Conservation (phyloP, 2,329 filamentous ascomycete genomes). For the Hirsutella thompsonii region DNA sequence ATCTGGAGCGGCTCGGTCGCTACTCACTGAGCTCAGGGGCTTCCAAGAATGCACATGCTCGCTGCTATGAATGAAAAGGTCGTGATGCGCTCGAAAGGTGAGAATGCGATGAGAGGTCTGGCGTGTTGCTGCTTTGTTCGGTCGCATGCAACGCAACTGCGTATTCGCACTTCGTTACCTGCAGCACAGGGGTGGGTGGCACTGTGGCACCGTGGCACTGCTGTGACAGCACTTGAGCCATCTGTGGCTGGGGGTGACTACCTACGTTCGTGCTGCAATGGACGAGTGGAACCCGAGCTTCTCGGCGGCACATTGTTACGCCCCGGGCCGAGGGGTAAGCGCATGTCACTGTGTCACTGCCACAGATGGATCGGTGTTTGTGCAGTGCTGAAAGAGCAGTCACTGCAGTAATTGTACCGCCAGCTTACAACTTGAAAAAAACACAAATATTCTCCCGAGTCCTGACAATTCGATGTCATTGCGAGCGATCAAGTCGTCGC, state of each 20-base stretch:
- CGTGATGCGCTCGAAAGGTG: not conserved
- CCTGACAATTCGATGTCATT: too few species aligned
- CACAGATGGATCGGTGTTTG: too few species aligned
- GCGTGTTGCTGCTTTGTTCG: not conserved
- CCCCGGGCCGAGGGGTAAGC: not conserved
- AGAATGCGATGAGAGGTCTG: not conserved
- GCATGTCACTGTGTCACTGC: too few species aligned
- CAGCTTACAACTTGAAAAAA: too few species aligned
- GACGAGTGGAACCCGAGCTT: not conserved
- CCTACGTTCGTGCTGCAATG: too few species aligned
- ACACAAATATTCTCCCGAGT: too few species aligned
- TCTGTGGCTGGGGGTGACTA: too few species aligned
- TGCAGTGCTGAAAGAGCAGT: too few species aligned
- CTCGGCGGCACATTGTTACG: conserved; percentile 6
- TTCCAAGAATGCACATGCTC: not conserved
- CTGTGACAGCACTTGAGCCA: too few species aligned
- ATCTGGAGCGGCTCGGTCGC: not conserved
- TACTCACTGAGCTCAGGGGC: not conserved
- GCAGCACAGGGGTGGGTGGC: not conserved
- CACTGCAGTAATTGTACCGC: too few species aligned
- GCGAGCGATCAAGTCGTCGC: too few species aligned
- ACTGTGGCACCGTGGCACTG: too few species aligned
- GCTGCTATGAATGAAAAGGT: not conserved
- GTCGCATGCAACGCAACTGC: not conserved
- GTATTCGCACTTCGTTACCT: not conserved